These are phyloP conservation scores for Suillus spraguei DNA, from an alignment of 768 basidiomycete genomes.

Conservation along the genomic window DNA sequence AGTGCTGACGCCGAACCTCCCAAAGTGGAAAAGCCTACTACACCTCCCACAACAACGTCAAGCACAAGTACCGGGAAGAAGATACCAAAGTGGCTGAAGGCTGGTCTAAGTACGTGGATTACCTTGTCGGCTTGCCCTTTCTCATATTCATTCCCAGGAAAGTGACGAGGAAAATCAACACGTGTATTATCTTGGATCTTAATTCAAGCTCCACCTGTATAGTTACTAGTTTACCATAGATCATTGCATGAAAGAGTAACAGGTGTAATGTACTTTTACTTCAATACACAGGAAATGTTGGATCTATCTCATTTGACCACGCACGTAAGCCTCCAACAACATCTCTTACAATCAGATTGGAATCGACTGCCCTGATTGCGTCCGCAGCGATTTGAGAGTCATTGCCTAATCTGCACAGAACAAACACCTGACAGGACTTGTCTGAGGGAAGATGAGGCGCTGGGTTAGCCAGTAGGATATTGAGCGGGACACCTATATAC, in stretches of 20 bases:
- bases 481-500: constrained; percentile 71
- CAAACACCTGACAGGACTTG: constrained; percentile 38
- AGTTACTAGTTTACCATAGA: neutral
- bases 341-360: constrained; percentile 52
- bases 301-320: constrained; percentile 78
- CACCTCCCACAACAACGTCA: constrained; percentile 16
- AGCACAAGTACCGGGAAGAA: constrained; percentile 47
- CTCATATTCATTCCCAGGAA: constrained; percentile 20
- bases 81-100: constrained; percentile 80
- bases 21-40: constrained; percentile 11
- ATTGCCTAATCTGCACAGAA: constrained; percentile 89
- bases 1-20: constrained; percentile 30
- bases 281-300: constrained; percentile 80
- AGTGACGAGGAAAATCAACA: constrained; percentile 34
- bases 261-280: constrained; percentile 10
- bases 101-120: constrained; percentile 54
- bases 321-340: constrained; percentile 81
- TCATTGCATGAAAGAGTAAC: neutral
- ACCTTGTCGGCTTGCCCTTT: neutral
- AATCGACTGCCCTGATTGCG: constrained; percentile 28
- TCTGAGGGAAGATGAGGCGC: constrained; percentile 37
- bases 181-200: constrained; percentile 9
- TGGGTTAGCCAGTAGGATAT: constrained; percentile 64
- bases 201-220: constrained; percentile 8
- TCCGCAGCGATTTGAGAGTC: constrained; percentile 89